phyloP scores from a whole-genome alignment of 1,284 basidiomycete genomes.

The Microbotryum violaceum region DNA sequence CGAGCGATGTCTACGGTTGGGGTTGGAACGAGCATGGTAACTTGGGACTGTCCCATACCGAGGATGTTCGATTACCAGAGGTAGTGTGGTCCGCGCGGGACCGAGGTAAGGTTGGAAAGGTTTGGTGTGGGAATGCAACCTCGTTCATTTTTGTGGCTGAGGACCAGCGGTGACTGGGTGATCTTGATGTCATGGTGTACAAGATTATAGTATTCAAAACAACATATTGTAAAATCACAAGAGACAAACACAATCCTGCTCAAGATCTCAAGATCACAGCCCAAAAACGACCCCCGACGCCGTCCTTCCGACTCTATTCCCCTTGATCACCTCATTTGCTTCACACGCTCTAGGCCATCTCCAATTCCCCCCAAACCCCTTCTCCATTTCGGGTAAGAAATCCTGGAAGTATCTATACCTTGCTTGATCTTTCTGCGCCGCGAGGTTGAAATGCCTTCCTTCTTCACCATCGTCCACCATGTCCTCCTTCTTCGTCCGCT shows the following conservation, averaged over 20 bases:
- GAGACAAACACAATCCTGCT: too few relatives aligned
- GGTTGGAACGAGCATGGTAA: constrained; percentile 97
- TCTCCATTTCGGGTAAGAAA: constrained; percentile 16
- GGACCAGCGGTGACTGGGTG: too few relatives aligned
- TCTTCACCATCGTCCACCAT: not conserved
- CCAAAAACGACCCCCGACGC: constrained; percentile 7
- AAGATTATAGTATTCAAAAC: too few relatives aligned
- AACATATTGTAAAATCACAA: too few relatives aligned
- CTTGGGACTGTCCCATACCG: constrained; percentile 53
- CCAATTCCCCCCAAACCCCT: constrained; percentile 1
- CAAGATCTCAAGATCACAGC: not conserved
- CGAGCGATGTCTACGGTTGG: constrained; percentile 62
- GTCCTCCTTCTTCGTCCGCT: not conserved
- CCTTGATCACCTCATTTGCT: not conserved
- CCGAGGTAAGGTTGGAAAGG: too few relatives aligned
- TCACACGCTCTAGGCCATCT: constrained; percentile 16
- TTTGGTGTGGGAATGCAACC: too few relatives aligned
- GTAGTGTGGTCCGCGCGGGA: constrained; percentile 4
- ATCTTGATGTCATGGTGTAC: too few relatives aligned
- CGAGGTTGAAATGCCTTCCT: constrained; percentile 11
- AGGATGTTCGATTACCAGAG: constrained; percentile 24
- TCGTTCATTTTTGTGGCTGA: too few relatives aligned
- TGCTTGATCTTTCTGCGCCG: constrained; percentile 12
- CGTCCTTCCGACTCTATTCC: constrained; percentile 11
- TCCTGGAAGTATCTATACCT: constrained; percentile 24